Conservation (phyloP, 2,329 filamentous ascomycete species). For the Colletotrichum musae region DNA sequence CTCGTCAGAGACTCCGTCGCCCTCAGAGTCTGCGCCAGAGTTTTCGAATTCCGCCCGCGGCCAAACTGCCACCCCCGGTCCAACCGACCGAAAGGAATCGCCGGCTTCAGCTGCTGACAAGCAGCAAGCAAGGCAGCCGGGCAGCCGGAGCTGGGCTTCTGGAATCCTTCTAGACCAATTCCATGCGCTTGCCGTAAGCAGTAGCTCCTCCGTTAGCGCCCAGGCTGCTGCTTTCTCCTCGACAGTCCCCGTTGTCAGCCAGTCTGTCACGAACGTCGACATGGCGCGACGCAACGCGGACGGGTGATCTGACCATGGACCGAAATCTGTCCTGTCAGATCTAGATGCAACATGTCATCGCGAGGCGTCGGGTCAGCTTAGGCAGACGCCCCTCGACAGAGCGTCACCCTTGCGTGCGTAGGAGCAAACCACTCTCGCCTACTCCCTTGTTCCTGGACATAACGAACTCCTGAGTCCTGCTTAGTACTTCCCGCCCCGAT, state of each 20-base stretch:
- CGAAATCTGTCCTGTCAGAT: not conserved
- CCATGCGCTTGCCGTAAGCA: conserved; percentile 34
- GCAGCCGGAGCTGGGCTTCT: conserved; percentile 7
- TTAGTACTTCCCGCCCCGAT: not conserved
- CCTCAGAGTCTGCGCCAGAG: not conserved
- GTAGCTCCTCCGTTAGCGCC: conserved; percentile 13
- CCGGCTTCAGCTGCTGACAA: conserved; percentile 29
- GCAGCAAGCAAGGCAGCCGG: not conserved
- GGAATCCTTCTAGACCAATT: conserved; percentile 30
- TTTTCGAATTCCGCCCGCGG: too few relatives aligned
- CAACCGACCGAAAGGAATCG: conserved; percentile 1
- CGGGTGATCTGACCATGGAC: not conserved
- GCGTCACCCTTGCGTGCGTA: conserved; percentile 2
- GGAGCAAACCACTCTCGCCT: not conserved
- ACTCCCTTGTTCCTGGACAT: not conserved
- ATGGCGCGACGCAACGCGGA: not conserved
- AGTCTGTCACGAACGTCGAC: not conserved
- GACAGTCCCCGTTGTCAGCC: not conserved
- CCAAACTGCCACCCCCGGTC: too few relatives aligned
- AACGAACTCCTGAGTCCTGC: not conserved
- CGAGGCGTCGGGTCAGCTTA: not conserved
- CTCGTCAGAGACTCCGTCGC: not conserved
- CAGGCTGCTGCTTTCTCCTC: not conserved
- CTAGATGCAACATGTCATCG: conserved; percentile 6
- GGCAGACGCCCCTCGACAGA: conserved; percentile 2